Base-by-base conservation (phyloP, 2,329 filamentous ascomycete genomes). In the Venturia oleaginea region DNA sequence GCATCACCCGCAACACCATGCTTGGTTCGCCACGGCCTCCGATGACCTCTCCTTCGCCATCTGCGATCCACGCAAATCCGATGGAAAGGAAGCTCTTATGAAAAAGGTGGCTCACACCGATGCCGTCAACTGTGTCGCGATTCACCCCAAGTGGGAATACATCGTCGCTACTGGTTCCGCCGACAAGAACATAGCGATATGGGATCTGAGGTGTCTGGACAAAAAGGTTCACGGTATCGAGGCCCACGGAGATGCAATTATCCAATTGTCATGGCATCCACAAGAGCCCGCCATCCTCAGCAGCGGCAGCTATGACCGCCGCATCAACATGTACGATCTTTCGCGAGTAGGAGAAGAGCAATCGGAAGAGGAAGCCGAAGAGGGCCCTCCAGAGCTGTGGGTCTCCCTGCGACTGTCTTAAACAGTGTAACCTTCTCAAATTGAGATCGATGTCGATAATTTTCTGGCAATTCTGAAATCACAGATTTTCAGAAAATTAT, bases 261-360 rank as follows among this genome's bases (percentile, higher is more conserved):
- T 93, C 5, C 95, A 92, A 10, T 81, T 99, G 57, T 86, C 92
- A 42, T 99, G 94, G 94, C 92, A 99, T 77, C 95, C 95, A 0
- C 88, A 88, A 54, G 92, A 99, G 74, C 86, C 90, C 65, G 86
- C 90, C 40, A 90, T 99, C 66, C 81, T 99, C 32, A 94, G 91
- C 64, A 97, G 92, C 71, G 91, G 89, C 61, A 92, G 91, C 74
- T 95, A 97, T 73, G 94, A 99, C 74, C 86, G 94, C 59, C 86
- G 95, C 69, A 89, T 99, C 68, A 89, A 96, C 74, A 94, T 97
- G 79, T 99, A 94, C 94, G 94, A 99, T 74, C 81, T 97, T 55
- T 92, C 91, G 71, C 86, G 89, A 64, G 89, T 95, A 55, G 94
- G 95, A 59, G 91, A 96, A 72, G 94, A 99, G 78, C 94, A 97